Evolutionary conservation across 441 rosid genomes (phyloP).

Genomic region (Gossypium aridum): DNA sequence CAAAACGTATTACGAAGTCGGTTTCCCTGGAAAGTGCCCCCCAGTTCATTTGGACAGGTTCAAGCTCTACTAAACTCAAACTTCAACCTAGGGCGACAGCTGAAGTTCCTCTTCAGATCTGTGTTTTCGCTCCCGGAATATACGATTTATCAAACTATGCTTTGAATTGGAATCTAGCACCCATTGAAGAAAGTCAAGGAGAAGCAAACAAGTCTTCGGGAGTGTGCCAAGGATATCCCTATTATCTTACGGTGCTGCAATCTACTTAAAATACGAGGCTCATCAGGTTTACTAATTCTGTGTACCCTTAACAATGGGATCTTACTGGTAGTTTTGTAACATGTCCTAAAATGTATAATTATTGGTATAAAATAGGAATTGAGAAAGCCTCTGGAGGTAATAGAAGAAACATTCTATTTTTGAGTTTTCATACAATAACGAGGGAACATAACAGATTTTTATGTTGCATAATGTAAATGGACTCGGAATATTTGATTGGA

Average conservation of each 20-base stretch:
- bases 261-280: slow-evolving; percentile 33
- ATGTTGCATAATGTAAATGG: not conserved
- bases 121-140: slow-evolving; percentile 70
- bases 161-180: slow-evolving; percentile 59
- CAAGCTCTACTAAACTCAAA: slow-evolving; percentile 53
- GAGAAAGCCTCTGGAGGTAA: not conserved
- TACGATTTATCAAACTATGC: slow-evolving; percentile 71
- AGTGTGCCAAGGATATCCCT: slow-evolving; percentile 67
- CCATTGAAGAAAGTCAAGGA: slow-evolving; percentile 21
- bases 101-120: slow-evolving; percentile 64
- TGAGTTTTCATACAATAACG: not conserved
- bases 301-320: not conserved
- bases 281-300: not conserved
- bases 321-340: slow-evolving; percentile 23
- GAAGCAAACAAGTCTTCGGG: slow-evolving; percentile 39
- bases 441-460: not conserved
- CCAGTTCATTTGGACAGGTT: slow-evolving; percentile 80
- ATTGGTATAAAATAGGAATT: not conserved
- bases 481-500: not conserved
- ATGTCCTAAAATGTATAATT: slow-evolving; percentile 25
- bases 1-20: slow-evolving; percentile 25
- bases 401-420: not conserved
- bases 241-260: slow-evolving; percentile 58
- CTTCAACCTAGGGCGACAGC: slow-evolving; percentile 52
- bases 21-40: slow-evolving; percentile 45